Evolutionary conservation across 1,139 yeast genomes (phyloP).

Genomic region (Chernovozyma aurita): DNA sequence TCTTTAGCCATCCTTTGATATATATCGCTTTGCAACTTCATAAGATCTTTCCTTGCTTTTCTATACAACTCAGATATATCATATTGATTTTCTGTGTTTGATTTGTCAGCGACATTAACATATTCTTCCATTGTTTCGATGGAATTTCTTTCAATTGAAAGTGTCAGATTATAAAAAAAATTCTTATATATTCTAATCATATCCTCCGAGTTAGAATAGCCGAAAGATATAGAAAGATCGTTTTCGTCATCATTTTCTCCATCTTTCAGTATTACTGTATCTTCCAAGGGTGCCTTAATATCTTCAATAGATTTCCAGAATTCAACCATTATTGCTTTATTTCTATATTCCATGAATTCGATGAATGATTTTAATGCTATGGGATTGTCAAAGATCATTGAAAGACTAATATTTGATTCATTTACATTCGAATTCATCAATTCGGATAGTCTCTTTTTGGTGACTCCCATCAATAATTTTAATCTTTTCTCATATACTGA

Average conservation of each 20-base stretch:
- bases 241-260: conserved; percentile 18
- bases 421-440: conserved; percentile 1
- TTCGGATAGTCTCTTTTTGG: conserved; percentile 9
- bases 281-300: conserved; percentile 70
- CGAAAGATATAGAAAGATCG: conserved; percentile 26
- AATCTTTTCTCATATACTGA: conserved; percentile 9
- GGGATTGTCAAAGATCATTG: conserved; percentile 2
- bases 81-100: not conserved
- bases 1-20: conserved; percentile 43
- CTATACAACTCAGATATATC: conserved; percentile 20
- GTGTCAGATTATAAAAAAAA: conserved; percentile 29
- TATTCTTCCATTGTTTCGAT: conserved; percentile 27
- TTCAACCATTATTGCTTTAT: conserved; percentile 42
- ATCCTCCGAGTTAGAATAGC: conserved; percentile 44
- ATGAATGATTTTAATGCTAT: conserved; percentile 28
- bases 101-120: conserved; percentile 14
- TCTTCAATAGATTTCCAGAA: conserved; percentile 68
- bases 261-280: conserved; percentile 18
- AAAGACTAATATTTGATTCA: not conserved
- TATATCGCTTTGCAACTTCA: conserved; percentile 52
- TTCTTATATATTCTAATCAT: conserved; percentile 41
- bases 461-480: conserved; percentile 9
- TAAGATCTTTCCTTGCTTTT: conserved; percentile 52
- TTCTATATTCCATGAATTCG: conserved; percentile 51
- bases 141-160: conserved; percentile 22